Percentiles rank a stretch among this genome's conserved stretches.
Evolutionary conservation across 2,329 filamentous ascomycete genomes (phyloP).

Genomic region (Beauveria scarabaeidicola): DNA sequence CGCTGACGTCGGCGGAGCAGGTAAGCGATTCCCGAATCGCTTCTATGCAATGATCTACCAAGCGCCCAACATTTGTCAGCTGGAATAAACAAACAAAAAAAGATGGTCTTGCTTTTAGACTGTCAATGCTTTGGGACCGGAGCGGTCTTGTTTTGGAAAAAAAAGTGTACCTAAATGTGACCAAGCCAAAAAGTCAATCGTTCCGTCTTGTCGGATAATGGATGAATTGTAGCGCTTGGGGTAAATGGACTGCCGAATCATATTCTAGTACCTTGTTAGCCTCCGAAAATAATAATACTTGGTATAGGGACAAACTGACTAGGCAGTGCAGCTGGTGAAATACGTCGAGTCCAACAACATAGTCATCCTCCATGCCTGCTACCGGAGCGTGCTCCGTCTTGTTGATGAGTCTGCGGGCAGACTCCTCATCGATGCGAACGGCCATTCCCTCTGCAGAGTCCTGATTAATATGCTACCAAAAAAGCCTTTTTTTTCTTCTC

Average conservation of each 20-base stretch:
- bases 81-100: too few species aligned
- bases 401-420: background rate
- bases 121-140: too few species aligned
- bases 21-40: constrained; percentile 10
- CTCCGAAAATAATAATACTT: background rate
- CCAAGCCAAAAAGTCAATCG: constrained; percentile 8
- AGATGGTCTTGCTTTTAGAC: too few species aligned
- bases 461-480: background rate
- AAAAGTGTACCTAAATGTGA: constrained; percentile 10
- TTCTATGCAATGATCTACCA: constrained; percentile 11
- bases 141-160: background rate
- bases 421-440: background rate
- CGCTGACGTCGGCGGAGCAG: constrained; percentile 10
- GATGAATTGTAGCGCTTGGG: constrained; percentile 10
- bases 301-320: background rate
- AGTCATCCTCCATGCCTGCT: constrained; percentile 1
- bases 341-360: constrained; percentile 10
- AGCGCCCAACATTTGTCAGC: background rate
- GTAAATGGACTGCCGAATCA: constrained; percentile 6
- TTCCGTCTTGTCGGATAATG: constrained; percentile 7
- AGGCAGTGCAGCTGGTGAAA: constrained; percentile 13
- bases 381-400: background rate
- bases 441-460: background rate
- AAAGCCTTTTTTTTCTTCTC: too few species aligned
- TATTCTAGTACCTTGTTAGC: background rate